Percentiles rank a stretch among this genome's conserved stretches.
Evolutionary conservation across 73 alveolate genomes (phyloP).

Genomic region (Symbiodinium pilosum): DNA sequence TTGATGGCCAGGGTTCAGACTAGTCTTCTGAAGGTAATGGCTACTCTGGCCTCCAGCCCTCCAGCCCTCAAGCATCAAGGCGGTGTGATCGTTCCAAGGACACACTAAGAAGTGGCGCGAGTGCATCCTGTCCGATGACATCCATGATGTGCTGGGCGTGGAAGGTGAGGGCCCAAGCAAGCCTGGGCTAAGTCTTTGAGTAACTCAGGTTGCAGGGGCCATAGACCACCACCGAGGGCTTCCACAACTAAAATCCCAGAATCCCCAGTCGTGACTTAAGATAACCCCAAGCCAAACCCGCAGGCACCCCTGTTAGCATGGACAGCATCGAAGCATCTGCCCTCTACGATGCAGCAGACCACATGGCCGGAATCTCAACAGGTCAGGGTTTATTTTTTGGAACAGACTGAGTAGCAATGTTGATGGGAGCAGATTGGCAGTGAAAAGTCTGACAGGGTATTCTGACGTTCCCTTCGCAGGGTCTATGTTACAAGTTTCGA

Average conservation of each 20-base stretch:
- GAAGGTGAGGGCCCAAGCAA: no score
- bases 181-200: no score
- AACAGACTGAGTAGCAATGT: no score
- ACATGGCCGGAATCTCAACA: no score
- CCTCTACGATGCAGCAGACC: constrained; percentile 54
- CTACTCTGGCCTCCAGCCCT: not conserved
- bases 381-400: not conserved
- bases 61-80: not conserved
- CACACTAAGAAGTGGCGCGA: constrained; percentile 35
- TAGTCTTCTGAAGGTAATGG: no score
- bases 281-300: no score
- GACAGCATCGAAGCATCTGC: constrained; percentile 57
- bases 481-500: not conserved
- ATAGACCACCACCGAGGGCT: no score
- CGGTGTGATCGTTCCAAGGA: not conserved
- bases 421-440: no score
- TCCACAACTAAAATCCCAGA: no score
- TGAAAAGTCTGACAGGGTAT: not conserved
- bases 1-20: no score
- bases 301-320: not conserved
- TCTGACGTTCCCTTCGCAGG: not conserved
- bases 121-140: constrained; percentile 22
- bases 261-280: no score
- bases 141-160: not conserved
- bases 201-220: no score